These are phyloP conservation scores for Aspergillus felis DNA, from an alignment of 2,329 filamentous ascomycete genomes.

Conservation along the genomic window DNA sequence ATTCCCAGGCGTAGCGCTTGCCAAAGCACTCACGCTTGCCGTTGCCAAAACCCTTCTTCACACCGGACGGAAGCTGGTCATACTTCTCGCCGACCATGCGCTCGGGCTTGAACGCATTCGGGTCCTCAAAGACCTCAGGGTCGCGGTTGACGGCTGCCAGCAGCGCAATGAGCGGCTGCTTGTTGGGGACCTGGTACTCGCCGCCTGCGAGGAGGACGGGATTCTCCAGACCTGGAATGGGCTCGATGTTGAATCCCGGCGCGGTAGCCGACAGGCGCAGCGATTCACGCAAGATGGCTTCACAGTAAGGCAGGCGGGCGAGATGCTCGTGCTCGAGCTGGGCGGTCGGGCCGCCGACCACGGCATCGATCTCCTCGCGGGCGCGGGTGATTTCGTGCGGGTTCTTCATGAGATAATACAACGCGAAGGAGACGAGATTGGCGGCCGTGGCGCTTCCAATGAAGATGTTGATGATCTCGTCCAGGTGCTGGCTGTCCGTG, in stretches of 20 bases:
- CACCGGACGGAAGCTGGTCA: slow-evolving; percentile 57
- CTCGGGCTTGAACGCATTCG: slow-evolving; percentile 64
- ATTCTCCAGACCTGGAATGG: slow-evolving; percentile 45
- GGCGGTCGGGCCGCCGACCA: slow-evolving; percentile 19
- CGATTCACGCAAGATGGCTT: slow-evolving; percentile 64
- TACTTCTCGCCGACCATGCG: slow-evolving; percentile 69
- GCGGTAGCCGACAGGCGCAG: slow-evolving; percentile 61
- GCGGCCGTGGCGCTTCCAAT: slow-evolving; percentile 66
- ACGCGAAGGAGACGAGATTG: slow-evolving; percentile 61
- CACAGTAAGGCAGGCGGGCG: slow-evolving; percentile 61
- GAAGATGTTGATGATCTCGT: slow-evolving; percentile 67
- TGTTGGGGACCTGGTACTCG: slow-evolving; percentile 57
- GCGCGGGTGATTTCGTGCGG: slow-evolving; percentile 58
- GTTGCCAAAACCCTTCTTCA: slow-evolving; percentile 71
- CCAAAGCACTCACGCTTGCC: slow-evolving; percentile 69
- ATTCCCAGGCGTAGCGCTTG: slow-evolving; percentile 69
- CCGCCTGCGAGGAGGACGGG: slow-evolving; percentile 52
- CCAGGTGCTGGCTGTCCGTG: slow-evolving; percentile 58
- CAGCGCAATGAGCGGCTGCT: slow-evolving; percentile 50
- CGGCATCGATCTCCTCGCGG: slow-evolving; percentile 62
- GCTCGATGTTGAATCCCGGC: slow-evolving; percentile 52
- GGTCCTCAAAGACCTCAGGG: slow-evolving; percentile 61
- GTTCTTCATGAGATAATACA: slow-evolving; percentile 63
- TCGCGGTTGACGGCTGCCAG: slow-evolving; percentile 60
- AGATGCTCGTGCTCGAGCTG: slow-evolving; percentile 51